phyloP scores from a whole-genome alignment of 805 yeast species.

The Phaffomyces antillensis region DNA sequence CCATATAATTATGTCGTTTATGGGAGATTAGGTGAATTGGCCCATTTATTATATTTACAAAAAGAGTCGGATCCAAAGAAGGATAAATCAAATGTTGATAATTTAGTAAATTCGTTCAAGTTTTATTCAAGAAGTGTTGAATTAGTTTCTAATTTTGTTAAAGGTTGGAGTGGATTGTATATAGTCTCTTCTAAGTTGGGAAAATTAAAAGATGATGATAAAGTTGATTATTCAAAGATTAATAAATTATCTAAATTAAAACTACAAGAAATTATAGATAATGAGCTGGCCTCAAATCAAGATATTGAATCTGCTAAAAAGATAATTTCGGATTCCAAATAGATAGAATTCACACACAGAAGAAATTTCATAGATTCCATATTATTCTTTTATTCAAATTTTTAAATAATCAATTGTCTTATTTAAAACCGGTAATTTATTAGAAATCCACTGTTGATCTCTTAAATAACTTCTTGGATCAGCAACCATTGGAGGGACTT shows the following conservation, averaged over 20 bases:
- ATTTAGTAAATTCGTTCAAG: conserved; percentile 24
- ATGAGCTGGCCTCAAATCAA: conserved; percentile 10
- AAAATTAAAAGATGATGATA: conserved; percentile 6
- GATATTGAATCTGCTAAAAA: conserved; percentile 15
- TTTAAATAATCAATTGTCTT: conserved; percentile 10
- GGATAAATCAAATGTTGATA: not conserved
- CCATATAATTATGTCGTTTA: conserved; percentile 67
- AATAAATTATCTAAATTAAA: conserved; percentile 8
- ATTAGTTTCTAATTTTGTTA: conserved; percentile 55
- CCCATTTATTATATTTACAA: conserved; percentile 13
- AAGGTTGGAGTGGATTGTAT: conserved; percentile 71
- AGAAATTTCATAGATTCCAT: no score
- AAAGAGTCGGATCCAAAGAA: conserved; percentile 1
- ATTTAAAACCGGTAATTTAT: conserved; percentile 42
- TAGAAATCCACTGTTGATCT: conserved; percentile 82
- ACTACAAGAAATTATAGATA: conserved; percentile 12
- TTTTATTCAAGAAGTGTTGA: conserved; percentile 70
- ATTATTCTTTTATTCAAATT: conserved; percentile 1
- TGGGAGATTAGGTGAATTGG: conserved; percentile 57
- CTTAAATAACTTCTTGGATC: conserved; percentile 67
- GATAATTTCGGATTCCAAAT: conserved; percentile 1
- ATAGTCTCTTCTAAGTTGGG: conserved; percentile 27
- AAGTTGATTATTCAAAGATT: conserved; percentile 6
- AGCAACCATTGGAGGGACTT: conserved; percentile 42
- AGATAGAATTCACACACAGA: not conserved